Percentiles rank a stretch among this genome's conserved stretches.
Conservation (phyloP, 495 filamentous ascomycete species). For the Penicillium malachiteum region DNA sequence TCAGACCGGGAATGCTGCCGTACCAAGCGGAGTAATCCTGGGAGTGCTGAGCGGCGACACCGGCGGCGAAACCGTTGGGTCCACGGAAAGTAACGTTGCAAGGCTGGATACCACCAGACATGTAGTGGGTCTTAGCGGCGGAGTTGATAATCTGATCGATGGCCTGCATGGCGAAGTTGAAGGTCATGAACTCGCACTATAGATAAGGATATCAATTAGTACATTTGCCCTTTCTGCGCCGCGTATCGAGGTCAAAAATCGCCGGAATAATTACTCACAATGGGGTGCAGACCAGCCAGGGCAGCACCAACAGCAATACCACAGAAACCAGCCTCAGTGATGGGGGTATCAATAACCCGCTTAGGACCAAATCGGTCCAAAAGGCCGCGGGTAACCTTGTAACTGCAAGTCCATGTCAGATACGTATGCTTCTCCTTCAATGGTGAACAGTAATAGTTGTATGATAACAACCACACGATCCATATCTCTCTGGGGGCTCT, state of each 20-base stretch:
- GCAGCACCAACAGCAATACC: slow-evolving; percentile 94
- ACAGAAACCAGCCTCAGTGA: slow-evolving; percentile 92
- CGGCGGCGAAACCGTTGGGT: slow-evolving; percentile 94
- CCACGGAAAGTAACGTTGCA: slow-evolving; percentile 99
- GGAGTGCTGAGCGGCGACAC: slow-evolving; percentile 96
- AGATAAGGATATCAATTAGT: slow-evolving; percentile 1
- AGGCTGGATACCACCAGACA: slow-evolving; percentile 98
- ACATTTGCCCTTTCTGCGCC: neutral
- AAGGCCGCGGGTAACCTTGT: slow-evolving; percentile 98
- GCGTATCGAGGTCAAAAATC: neutral
- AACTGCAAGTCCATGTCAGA: slow-evolving; percentile 48
- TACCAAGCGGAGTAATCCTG: slow-evolving; percentile 99
- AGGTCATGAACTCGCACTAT: slow-evolving; percentile 99
- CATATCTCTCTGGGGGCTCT: slow-evolving; percentile 24
- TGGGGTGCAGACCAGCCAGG: slow-evolving; percentile 87
- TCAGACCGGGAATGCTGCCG: slow-evolving; percentile 93
- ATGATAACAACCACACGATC: neutral
- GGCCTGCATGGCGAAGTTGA: slow-evolving; percentile 99
- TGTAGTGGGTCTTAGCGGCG: slow-evolving; percentile 98
- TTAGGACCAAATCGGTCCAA: slow-evolving; percentile 96
- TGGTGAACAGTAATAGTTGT: too few relatives aligned
- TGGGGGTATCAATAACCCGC: slow-evolving; percentile 96
- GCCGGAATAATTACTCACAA: slow-evolving; percentile 60
- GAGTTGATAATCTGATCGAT: slow-evolving; percentile 99
- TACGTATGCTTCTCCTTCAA: slow-evolving; percentile 6